Conservation (phyloP, 768 basidiomycete species). For the Suillus cothurnatus region DNA sequence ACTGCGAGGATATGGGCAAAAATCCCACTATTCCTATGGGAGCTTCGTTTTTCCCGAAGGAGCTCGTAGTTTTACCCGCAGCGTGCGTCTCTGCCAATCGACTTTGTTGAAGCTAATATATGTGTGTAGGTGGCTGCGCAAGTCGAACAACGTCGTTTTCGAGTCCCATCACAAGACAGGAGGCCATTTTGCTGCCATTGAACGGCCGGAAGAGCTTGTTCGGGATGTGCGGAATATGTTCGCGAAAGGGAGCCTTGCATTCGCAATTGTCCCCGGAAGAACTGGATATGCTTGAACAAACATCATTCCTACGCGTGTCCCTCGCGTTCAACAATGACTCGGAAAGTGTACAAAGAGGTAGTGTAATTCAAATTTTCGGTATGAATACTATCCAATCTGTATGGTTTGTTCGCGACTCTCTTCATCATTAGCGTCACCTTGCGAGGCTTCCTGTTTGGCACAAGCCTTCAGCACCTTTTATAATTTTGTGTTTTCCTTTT, state of each 20-base stretch:
- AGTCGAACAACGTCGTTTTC: constrained; percentile 45
- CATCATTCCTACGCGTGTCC: no score
- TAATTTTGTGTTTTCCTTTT: no score
- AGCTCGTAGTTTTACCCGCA: constrained; percentile 37
- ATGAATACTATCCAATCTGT: constrained; percentile 43
- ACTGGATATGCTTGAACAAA: constrained; percentile 39
- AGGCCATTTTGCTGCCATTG: constrained; percentile 62
- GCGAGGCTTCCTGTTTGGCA: no score
- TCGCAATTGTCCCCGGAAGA: constrained; percentile 47
- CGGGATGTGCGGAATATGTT: constrained; percentile 60
- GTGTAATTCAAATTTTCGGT: constrained; percentile 69
- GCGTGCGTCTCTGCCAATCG: constrained; percentile 33
- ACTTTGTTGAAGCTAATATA: constrained; percentile 1
- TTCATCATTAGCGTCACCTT: not conserved
- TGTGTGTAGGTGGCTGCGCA: constrained; percentile 43
- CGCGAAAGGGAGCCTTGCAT: constrained; percentile 50
- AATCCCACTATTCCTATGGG: constrained; percentile 44
- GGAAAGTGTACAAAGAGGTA: not conserved
- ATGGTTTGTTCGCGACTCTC: not conserved
- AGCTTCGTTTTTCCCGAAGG: constrained; percentile 53
- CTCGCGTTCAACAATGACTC: not conserved
- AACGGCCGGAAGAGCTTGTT: constrained; percentile 49
- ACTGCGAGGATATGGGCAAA: no score
- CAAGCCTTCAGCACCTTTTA: not conserved
- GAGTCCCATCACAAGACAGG: constrained; percentile 50